Evolutionary conservation across 1,284 basidiomycete species (phyloP).

Genomic region (Leccinum huronense): DNA sequence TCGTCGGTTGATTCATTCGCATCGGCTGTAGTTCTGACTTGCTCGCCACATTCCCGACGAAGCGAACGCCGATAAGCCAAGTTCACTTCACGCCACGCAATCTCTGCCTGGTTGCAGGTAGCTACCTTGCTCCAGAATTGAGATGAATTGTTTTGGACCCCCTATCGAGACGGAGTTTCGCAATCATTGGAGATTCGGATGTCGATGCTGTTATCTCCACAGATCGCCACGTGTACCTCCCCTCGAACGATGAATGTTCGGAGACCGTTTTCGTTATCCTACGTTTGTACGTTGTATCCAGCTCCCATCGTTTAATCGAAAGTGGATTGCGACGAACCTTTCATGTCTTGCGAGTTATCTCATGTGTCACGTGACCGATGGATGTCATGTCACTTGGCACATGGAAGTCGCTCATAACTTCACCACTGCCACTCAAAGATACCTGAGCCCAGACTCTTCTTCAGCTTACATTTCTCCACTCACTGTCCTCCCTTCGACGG

Average conservation of each 20-base stretch:
- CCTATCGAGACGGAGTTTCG: neutral
- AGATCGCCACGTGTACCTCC: neutral
- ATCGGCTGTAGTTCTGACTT: conserved; percentile 69
- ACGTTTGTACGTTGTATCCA: conserved; percentile 11
- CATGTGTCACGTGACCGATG: conserved; percentile 23
- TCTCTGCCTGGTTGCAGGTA: conserved; percentile 86
- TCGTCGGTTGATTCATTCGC: conserved; percentile 3
- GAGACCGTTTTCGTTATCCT: conserved; percentile 2
- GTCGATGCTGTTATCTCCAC: neutral
- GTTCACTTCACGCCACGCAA: conserved; percentile 95
- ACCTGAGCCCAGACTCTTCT: conserved; percentile 18
- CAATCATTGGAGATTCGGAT: neutral
- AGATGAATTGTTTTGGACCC: conserved; percentile 40
- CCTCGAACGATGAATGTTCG: conserved; percentile 5
- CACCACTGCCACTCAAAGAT: conserved; percentile 25
- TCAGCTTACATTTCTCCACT: conserved; percentile 8
- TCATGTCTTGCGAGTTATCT: neutral
- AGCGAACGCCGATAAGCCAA: conserved; percentile 89
- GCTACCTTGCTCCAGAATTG: conserved; percentile 55
- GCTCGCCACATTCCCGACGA: conserved; percentile 89
- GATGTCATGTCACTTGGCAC: conserved; percentile 4
- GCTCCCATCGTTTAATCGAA: conserved; percentile 3
- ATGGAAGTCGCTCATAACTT: conserved; percentile 2
- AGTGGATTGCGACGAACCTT: conserved; percentile 2
- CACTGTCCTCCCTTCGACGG: neutral